Conservation (phyloP, 2,329 filamentous ascomycete species). For the Phyllosticta citrichinensis region DNA sequence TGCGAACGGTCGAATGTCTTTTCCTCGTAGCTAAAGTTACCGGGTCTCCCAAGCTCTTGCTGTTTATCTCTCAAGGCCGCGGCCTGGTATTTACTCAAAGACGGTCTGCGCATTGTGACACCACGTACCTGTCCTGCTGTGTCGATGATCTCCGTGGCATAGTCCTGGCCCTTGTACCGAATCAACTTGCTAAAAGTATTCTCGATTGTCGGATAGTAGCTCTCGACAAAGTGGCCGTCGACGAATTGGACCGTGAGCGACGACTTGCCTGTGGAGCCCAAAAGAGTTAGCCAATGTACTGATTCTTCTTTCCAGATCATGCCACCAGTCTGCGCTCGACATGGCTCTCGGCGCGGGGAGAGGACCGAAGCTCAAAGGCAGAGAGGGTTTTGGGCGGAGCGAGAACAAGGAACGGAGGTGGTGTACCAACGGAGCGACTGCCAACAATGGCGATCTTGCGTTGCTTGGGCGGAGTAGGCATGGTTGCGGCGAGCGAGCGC, state of each 20-base stretch:
- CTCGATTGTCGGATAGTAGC: constrained; percentile 98
- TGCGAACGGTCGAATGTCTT: neutral
- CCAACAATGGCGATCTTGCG: constrained; percentile 93
- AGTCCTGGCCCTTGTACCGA: constrained; percentile 86
- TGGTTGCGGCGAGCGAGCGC: constrained; percentile 22
- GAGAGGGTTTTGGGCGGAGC: neutral
- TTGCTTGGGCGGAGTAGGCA: constrained; percentile 70
- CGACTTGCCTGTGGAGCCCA: constrained; percentile 66
- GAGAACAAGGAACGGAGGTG: constrained; percentile 12
- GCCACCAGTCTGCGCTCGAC: neutral
- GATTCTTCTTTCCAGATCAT: neutral
- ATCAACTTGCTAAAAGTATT: constrained; percentile 98
- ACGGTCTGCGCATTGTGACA: neutral
- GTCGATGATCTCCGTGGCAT: constrained; percentile 92
- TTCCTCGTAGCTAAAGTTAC: neutral
- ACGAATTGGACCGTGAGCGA: constrained; percentile 95
- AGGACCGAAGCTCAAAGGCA: neutral
- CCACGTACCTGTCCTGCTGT: constrained; percentile 79
- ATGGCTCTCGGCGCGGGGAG: neutral
- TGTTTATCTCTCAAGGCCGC: neutral
- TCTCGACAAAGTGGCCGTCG: constrained; percentile 96
- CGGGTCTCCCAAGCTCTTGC: neutral
- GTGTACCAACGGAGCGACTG: constrained; percentile 78
- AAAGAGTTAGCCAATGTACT: neutral
- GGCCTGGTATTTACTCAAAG: neutral